Conservation (phyloP, 2,329 filamentous ascomycete species). For the Zalaria sp. region DNA sequence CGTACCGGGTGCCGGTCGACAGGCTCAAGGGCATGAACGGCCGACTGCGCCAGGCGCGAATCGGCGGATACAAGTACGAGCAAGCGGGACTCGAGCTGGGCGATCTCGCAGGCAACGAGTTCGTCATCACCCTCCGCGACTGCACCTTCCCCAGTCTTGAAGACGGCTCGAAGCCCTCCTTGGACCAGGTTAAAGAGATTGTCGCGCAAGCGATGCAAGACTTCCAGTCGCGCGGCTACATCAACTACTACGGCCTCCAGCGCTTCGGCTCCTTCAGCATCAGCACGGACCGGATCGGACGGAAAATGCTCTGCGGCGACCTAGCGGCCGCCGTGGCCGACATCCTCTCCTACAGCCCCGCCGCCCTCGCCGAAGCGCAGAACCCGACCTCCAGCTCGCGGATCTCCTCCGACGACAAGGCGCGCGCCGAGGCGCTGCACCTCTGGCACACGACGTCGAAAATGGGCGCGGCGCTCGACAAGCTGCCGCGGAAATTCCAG, state of each 20-base stretch:
- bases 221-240: constrained; percentile 64
- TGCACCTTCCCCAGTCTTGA: constrained; percentile 47
- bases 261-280: constrained; percentile 81
- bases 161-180: constrained; percentile 10
- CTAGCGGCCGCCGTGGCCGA: constrained; percentile 67
- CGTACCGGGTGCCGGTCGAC: constrained; percentile 44
- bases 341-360: constrained; percentile 59
- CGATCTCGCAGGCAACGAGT: constrained; percentile 79
- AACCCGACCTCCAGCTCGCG: constrained; percentile 19
- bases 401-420: constrained; percentile 60
- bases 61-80: constrained; percentile 64
- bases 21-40: constrained; percentile 51
- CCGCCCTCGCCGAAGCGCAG: constrained; percentile 43
- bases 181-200: constrained; percentile 34
- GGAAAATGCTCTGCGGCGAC: constrained; percentile 68
- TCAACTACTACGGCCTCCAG: constrained; percentile 98
- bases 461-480: constrained; percentile 42
- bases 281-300: constrained; percentile 73
- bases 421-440: constrained; percentile 65
- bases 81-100: constrained; percentile 63
- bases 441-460: constrained; percentile 47
- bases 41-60: constrained; percentile 42
- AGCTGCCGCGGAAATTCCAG: constrained; percentile 66
- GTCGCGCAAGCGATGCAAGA: constrained; percentile 49
- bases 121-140: constrained; percentile 80